Conservation (phyloP, 306 rosid species). For the Glycine latifolia region DNA sequence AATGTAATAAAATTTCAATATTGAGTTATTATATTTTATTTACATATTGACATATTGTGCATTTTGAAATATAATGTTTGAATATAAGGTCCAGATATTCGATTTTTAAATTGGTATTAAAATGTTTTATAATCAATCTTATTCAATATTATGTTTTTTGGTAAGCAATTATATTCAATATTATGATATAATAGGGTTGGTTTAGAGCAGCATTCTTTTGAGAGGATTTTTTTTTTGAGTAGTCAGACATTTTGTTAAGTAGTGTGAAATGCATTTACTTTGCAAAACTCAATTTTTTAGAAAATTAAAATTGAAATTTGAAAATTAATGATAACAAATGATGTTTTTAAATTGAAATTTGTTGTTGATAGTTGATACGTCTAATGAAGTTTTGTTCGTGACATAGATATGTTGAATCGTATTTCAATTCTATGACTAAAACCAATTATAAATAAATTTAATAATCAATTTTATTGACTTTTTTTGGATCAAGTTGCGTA, state of each 20-base stretch:
- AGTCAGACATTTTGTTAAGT: background rate
- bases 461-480: background rate
- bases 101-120: background rate
- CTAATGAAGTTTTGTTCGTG: background rate
- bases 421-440: background rate
- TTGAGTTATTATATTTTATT: background rate
- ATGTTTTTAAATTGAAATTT: background rate
- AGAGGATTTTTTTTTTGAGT: no score
- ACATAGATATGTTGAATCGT: background rate
- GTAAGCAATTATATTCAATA: background rate
- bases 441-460: background rate
- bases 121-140: background rate
- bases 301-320: background rate
- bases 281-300: background rate
- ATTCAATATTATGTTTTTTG: no score
- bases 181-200: background rate
- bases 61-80: background rate
- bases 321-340: background rate
- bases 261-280: background rate
- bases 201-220: background rate
- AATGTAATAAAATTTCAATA: no score
- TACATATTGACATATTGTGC: background rate
- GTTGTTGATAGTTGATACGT: background rate
- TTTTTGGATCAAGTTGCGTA: background rate
- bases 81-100: background rate